Base-by-base conservation (phyloP, 75 land plant species). In the Selaginella tamariscina region DNA sequence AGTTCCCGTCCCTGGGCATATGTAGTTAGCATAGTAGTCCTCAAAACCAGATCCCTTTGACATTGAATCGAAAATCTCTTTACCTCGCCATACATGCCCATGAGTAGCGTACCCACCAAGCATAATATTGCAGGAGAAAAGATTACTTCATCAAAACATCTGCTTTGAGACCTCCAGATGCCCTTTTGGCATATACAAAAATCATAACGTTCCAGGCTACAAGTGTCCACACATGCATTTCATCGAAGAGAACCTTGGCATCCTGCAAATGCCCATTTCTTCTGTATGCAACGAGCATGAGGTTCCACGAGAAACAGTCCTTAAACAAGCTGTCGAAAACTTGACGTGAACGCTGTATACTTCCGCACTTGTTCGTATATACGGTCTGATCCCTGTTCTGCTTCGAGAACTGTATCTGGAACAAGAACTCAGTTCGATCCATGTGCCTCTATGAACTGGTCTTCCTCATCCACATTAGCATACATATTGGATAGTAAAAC, bases 171-270 rank as follows among this genome's bases (percentile, higher is more conserved):
- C 49, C 49, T 39, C 49, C 49, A 39, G 15, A 59, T 59, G 62
- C 21, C 62, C 62, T 23, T n/a, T 27, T 8, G 26, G 62, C 62
- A 59, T 59, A 59, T 5, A 21, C 18, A n/a, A 2, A 21, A 5
- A 59, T 5, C 62, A 59, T 59, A 23, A 26, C 26, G 62, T 59
- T 59, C 62, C 62, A 59, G 26, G 62, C 62, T 2, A 59, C 21
- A 9, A 59, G 26, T 9, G 8, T 27, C 26, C 62, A 23, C 26
- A 2, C 18, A n/a, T 8, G 62, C 62, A 59, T 59, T n/a, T 5
- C 62, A 23, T 59, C 27, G 62, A 59, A 59, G 8, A 59, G n/a
- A n/a, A n/a, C 26, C 21, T 59, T 21, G 8, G 62, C 62, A 5
- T 59, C 62, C 23, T n/a, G 23, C 26, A 59, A 59, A 5, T n/a